These are phyloP conservation scores for Rubia yunnanensis DNA, from an alignment of 257 asterid genomes.

Conservation along the genomic window DNA sequence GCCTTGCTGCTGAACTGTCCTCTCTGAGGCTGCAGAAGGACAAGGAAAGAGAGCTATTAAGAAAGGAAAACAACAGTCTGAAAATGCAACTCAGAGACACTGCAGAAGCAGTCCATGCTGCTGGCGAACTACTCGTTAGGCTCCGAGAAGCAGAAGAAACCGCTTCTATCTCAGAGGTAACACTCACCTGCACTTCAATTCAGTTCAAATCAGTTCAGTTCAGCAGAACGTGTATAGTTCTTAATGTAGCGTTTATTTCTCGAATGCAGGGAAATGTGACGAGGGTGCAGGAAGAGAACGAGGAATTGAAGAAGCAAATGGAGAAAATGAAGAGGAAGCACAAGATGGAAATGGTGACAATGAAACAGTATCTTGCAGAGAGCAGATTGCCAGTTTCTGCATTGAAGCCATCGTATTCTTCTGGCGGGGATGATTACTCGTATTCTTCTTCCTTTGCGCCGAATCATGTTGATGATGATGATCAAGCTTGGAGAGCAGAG, in stretches of 20 bases:
- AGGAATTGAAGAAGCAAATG: constrained; percentile 53
- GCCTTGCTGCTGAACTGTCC: constrained; percentile 88
- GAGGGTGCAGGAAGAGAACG: constrained; percentile 62
- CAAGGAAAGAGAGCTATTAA: constrained; percentile 61
- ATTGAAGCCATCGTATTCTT: constrained; percentile 41
- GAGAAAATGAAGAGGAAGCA: constrained; percentile 89
- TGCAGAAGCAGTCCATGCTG: constrained; percentile 97
- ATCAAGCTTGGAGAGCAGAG: constrained; percentile 97
- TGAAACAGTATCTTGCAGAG: constrained; percentile 90
- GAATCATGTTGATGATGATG: constrained; percentile 54
- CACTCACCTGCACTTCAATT: no score
- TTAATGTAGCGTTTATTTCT: not conserved
- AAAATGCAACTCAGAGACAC: constrained; percentile 83
- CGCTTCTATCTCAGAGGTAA: constrained; percentile 75
- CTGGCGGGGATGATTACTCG: constrained; percentile 19
- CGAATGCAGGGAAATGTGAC: constrained; percentile 49
- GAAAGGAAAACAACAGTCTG: constrained; percentile 65
- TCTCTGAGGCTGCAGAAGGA: constrained; percentile 78
- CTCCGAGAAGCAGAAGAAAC: constrained; percentile 89
- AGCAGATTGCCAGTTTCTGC: constrained; percentile 95
- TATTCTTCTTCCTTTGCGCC: constrained; percentile 17
- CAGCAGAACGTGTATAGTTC: no score
- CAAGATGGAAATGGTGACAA: constrained; percentile 91
- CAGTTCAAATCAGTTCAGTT: no score
- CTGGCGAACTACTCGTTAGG: constrained; percentile 87